These are phyloP conservation scores for Ophiostoma angusticollis DNA, from an alignment of 2,329 filamentous ascomycete genomes.

Conservation along the genomic window DNA sequence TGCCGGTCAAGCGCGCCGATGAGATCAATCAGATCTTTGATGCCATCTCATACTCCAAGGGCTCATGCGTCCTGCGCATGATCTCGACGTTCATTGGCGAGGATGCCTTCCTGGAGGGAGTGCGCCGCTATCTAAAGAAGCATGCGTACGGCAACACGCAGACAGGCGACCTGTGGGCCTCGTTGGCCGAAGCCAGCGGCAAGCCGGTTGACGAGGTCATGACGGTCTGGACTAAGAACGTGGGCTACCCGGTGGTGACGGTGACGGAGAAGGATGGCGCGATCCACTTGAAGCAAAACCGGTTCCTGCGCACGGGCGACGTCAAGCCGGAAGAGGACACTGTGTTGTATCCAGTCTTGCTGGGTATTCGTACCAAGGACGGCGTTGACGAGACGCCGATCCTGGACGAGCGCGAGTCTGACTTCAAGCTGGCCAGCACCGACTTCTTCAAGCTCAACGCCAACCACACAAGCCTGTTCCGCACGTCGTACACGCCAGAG, in stretches of 20 bases:
- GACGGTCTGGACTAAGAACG: conserved; percentile 93
- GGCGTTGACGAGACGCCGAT: conserved; percentile 68
- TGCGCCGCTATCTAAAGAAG: conserved; percentile 83
- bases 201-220: conserved; percentile 85
- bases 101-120: conserved; percentile 82
- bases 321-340: conserved; percentile 87
- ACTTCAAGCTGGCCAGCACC: conserved; percentile 62
- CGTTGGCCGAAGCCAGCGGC: conserved; percentile 75
- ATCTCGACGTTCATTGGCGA: conserved; percentile 92
- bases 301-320: conserved; percentile 84
- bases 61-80: conserved; percentile 91
- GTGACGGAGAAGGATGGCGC: conserved; percentile 64
- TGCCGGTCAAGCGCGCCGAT: conserved; percentile 86
- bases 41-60: conserved; percentile 94
- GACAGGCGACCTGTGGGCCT: conserved; percentile 82
- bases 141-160: conserved; percentile 94
- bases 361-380: conserved; percentile 73
- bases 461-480: conserved; percentile 84
- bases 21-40: conserved; percentile 99
- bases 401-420: conserved; percentile 55
- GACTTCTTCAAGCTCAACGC: conserved; percentile 97
- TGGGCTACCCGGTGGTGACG: conserved; percentile 82
- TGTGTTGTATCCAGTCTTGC: conserved; percentile 78
- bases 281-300: conserved; percentile 86
- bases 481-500: conserved; percentile 74